Conservation (phyloP, 495 filamentous ascomycete species). For the Polyplosphaeria fusca region DNA sequence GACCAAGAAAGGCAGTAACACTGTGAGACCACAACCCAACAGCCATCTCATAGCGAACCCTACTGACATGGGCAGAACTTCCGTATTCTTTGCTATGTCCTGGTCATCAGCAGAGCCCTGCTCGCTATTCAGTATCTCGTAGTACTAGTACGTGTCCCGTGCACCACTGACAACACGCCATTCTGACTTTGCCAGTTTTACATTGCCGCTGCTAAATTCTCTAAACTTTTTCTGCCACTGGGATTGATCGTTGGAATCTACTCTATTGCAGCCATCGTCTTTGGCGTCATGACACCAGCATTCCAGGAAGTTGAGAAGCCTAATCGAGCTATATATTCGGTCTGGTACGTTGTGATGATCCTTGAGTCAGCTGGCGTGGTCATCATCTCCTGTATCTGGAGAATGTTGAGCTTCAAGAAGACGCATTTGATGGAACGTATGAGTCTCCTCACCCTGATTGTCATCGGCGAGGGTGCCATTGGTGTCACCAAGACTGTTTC, state of each 20-base stretch:
- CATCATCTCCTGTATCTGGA: conserved; percentile 27
- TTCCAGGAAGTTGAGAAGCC: conserved; percentile 6
- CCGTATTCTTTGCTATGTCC: conserved; percentile 30
- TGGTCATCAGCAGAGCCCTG: conserved; percentile 29
- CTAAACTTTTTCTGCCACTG: conserved; percentile 27
- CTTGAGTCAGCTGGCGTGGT: conserved; percentile 21
- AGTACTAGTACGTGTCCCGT: conserved; percentile 13
- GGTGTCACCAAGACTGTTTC: conserved; percentile 33
- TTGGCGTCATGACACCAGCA: conserved; percentile 28
- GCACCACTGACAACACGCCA: background rate
- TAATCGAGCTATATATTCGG: conserved; percentile 21
- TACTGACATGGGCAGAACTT: conserved; percentile 22
- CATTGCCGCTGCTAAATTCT: conserved; percentile 4
- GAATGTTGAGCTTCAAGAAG: conserved; percentile 35
- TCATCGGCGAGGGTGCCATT: conserved; percentile 35
- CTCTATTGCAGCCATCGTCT: conserved; percentile 9
- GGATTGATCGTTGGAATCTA: conserved; percentile 22
- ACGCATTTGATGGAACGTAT: conserved; percentile 35
- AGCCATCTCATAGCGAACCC: background rate
- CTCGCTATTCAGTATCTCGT: conserved; percentile 26
- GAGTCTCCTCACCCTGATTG: conserved; percentile 33
- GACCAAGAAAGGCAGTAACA: conserved; percentile 13
- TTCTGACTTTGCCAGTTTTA: conserved; percentile 8
- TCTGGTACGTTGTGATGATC: conserved; percentile 33
- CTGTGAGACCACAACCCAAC: conserved; percentile 1